Evolutionary conservation across 257 asterid genomes (phyloP).

Genomic region (Cinchona pubescens): DNA sequence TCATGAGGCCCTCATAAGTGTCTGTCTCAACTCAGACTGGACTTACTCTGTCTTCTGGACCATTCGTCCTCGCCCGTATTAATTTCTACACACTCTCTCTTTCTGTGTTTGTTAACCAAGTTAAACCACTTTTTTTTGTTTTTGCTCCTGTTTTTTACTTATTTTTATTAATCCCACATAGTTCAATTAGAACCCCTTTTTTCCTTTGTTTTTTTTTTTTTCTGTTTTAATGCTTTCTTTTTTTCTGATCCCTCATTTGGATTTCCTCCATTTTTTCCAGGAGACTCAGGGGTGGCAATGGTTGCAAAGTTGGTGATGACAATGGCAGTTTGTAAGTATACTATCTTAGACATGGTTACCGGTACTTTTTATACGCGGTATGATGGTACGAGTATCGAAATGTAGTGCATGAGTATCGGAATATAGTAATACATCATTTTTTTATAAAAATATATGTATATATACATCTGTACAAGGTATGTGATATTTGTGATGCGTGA

Average conservation of each 20-base stretch:
- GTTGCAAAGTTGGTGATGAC: conserved; percentile 98
- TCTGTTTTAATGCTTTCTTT: conserved; percentile 4
- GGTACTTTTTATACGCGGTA: too few relatives aligned
- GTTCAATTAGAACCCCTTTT: not conserved
- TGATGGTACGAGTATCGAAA: too few relatives aligned
- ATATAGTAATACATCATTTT: too few relatives aligned
- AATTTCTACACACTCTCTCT: conserved; percentile 9
- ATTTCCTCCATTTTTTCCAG: conserved; percentile 40
- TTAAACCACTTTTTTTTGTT: not conserved
- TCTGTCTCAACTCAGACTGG: conserved; percentile 98
- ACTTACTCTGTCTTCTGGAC: conserved; percentile 99
- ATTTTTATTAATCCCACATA: conserved; percentile 3
- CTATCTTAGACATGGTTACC: too few relatives aligned
- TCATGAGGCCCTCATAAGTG: conserved; percentile 94
- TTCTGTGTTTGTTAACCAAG: conserved; percentile 3
- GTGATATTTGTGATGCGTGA: too few relatives aligned
- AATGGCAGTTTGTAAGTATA: conserved; percentile 94
- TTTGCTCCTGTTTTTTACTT: not conserved
- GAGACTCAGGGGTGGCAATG: conserved; percentile 93
- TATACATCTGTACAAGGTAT: too few relatives aligned
- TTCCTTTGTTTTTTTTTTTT: not conserved
- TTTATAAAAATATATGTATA: too few relatives aligned
- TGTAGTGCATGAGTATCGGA: too few relatives aligned
- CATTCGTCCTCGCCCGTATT: conserved; percentile 96
- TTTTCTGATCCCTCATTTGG: conserved; percentile 11